Conservation (phyloP, 2,329 filamentous ascomycete species). For the Diplodia sapinea region DNA sequence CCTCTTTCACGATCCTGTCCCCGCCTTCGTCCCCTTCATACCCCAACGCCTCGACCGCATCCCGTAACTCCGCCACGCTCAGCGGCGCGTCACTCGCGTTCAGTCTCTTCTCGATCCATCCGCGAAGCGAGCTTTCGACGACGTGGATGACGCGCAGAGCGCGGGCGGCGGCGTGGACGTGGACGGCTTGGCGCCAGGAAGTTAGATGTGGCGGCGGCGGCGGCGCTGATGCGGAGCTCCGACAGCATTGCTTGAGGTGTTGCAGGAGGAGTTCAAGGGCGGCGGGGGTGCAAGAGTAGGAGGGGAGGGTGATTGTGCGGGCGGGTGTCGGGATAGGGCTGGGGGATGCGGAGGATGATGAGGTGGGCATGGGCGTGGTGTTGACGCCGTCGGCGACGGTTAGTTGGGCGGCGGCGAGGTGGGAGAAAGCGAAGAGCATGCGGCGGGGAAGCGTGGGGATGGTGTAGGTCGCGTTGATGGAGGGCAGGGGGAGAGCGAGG, state of each 20-base stretch:
- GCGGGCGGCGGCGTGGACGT: neutral
- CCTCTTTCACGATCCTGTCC: neutral
- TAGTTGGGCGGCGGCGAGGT: conserved; percentile 9
- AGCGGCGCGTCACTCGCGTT: neutral
- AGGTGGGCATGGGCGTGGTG: neutral
- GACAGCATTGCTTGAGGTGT: conserved; percentile 7
- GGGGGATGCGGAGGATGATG: neutral
- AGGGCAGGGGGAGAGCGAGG: conserved; percentile 12
- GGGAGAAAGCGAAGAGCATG: conserved; percentile 27
- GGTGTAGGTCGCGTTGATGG: conserved; percentile 4
- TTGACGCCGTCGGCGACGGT: conserved; percentile 9
- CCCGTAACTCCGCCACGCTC: neutral
- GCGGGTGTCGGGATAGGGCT: neutral
- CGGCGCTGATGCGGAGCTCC: neutral
- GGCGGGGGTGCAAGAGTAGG: conserved; percentile 5
- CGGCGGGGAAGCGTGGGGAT: conserved; percentile 21
- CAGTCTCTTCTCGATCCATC: neutral
- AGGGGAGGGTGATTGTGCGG: conserved; percentile 9
- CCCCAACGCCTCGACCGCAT: neutral
- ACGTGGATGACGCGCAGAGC: neutral
- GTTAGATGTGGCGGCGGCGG: neutral
- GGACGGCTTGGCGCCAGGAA: neutral
- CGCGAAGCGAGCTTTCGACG: neutral
- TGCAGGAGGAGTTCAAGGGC: conserved; percentile 5
- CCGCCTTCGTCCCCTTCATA: neutral